Conservation (phyloP, 441 rosid genomes). For the Geranium incanum region DNA sequence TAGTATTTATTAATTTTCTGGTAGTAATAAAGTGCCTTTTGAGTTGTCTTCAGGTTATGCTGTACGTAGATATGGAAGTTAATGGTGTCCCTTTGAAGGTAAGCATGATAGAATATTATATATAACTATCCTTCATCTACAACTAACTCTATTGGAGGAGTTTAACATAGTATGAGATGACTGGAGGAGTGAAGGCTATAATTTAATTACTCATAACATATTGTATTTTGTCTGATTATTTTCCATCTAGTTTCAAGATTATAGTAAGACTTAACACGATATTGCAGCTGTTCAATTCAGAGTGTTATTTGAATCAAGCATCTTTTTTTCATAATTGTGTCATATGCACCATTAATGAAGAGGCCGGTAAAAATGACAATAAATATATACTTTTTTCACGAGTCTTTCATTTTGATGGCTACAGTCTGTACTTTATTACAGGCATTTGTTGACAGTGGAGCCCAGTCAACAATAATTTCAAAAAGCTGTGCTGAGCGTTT, state of each 20-base stretch:
- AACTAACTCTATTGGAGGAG: neutral
- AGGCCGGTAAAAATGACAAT: neutral
- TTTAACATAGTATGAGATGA: neutral
- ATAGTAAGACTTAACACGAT: neutral
- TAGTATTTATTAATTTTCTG: slow-evolving; percentile 10
- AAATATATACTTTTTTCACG: slow-evolving; percentile 7
- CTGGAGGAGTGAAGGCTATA: slow-evolving; percentile 3
- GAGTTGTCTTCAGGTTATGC: slow-evolving; percentile 56
- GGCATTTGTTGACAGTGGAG: slow-evolving; percentile 99
- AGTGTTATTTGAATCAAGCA: neutral
- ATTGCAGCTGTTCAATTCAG: neutral
- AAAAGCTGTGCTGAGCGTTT: slow-evolving; percentile 91
- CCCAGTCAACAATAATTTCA: slow-evolving; percentile 94
- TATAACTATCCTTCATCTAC: neutral
- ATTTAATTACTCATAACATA: neutral
- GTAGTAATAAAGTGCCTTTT: slow-evolving; percentile 18
- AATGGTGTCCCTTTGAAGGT: slow-evolving; percentile 92
- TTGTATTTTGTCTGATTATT: neutral
- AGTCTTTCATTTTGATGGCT: neutral
- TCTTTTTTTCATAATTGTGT: neutral
- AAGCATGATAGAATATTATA: slow-evolving; percentile 19
- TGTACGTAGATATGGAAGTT: slow-evolving; percentile 98
- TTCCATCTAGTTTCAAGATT: neutral
- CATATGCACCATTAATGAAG: slow-evolving; percentile 1
- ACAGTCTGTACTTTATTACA: slow-evolving; percentile 24